Evolutionary conservation across 106 monocot species (phyloP).

Genomic region (Apostasia shenzhenica): DNA sequence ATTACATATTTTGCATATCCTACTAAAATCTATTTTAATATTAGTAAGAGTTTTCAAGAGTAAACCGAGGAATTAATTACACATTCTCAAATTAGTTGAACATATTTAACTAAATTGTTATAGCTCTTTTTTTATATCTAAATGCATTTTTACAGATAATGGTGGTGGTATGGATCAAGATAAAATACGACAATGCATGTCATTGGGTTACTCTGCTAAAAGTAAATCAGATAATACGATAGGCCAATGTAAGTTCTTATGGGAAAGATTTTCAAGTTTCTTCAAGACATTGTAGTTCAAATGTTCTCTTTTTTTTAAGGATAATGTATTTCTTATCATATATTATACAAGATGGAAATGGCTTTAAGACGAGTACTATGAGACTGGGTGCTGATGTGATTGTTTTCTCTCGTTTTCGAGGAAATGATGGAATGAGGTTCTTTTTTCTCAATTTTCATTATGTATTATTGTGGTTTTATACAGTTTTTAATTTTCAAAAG

Average conservation of each 20-base stretch:
- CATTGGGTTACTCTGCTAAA: conserved; percentile 80
- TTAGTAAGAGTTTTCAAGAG: no score
- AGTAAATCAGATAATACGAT: conserved; percentile 75
- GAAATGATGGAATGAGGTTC: conserved; percentile 62
- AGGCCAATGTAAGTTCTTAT: conserved; percentile 68
- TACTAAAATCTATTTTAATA: no score
- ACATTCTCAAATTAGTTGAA: no score
- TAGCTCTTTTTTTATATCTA: neutral
- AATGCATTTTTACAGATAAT: conserved; percentile 51
- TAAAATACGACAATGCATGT: conserved; percentile 89
- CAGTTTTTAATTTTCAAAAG: neutral
- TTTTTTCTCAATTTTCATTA: neutral
- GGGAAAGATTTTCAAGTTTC: neutral
- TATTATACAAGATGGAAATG: conserved; percentile 73
- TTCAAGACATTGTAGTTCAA: neutral
- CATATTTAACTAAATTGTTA: no score
- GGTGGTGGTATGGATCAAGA: conserved; percentile 94
- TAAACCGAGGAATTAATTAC: no score
- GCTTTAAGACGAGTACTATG: conserved; percentile 96
- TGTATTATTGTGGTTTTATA: neutral
- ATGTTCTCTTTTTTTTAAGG: neutral
- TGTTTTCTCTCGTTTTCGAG: conserved; percentile 71
- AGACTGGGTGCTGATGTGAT: conserved; percentile 91
- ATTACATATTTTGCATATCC: no score
- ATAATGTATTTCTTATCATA: neutral